Evolutionary conservation across 2,329 filamentous ascomycete genomes (phyloP).

Genomic region (Ampelomyces quisqualis): DNA sequence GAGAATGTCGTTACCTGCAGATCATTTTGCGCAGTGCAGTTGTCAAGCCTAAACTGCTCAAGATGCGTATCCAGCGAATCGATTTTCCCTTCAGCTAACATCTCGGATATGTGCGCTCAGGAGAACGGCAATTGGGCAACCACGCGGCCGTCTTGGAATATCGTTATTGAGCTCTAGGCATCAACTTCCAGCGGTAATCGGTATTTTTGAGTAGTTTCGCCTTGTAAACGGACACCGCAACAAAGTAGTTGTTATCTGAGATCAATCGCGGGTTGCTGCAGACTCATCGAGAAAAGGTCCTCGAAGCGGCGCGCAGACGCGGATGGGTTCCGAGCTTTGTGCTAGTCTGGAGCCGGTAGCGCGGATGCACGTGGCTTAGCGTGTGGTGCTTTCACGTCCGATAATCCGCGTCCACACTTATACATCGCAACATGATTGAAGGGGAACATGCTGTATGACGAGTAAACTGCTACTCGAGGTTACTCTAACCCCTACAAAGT

Average conservation of each 20-base stretch:
- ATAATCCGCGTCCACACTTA: background rate
- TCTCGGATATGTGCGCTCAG: slow-evolving; percentile 9
- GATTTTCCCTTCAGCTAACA: slow-evolving; percentile 29
- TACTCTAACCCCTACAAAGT: no score
- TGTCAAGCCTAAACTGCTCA: slow-evolving; percentile 30
- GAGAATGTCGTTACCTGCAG: slow-evolving; percentile 12
- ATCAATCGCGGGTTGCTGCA: no score
- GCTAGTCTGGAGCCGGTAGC: background rate
- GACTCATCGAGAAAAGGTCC: background rate
- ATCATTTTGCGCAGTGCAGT: slow-evolving; percentile 22
- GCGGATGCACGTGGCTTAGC: background rate
- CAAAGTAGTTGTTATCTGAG: no score
- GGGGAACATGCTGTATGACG: no score
- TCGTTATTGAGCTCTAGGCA: no score
- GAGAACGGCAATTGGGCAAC: background rate
- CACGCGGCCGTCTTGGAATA: no score
- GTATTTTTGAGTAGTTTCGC: no score
- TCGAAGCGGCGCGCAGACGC: background rate
- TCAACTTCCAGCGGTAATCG: no score
- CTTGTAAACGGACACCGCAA: no score
- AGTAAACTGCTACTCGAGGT: no score
- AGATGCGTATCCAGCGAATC: slow-evolving; percentile 31
- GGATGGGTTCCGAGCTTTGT: background rate
- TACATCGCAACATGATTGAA: no score
- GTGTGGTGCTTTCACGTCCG: background rate